Evolutionary conservation across 2,329 filamentous ascomycete genomes (phyloP).

Genomic region (Elsinoe ampelina): DNA sequence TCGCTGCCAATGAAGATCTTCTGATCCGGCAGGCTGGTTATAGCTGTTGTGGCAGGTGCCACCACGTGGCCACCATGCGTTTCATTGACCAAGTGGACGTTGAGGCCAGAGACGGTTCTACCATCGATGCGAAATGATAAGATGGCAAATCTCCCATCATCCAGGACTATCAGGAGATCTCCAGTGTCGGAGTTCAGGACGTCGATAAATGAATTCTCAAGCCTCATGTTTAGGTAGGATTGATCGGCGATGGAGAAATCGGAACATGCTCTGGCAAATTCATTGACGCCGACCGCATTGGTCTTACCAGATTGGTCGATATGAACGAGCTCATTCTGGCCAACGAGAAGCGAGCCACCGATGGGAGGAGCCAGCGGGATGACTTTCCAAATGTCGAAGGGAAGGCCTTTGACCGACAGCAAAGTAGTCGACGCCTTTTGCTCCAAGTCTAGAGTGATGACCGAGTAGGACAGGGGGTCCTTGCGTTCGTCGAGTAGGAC

Average conservation of each 20-base stretch:
- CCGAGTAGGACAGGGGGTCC: conserved; percentile 81
- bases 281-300: conserved; percentile 85
- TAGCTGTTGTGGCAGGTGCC: conserved; percentile 56
- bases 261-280: conserved; percentile 74
- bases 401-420: conserved; percentile 73
- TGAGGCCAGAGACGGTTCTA: conserved; percentile 78
- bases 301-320: conserved; percentile 92
- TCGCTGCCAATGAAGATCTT: conserved; percentile 80
- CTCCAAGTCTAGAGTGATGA: conserved; percentile 89
- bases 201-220: conserved; percentile 75
- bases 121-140: conserved; percentile 82
- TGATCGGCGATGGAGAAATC: conserved; percentile 81
- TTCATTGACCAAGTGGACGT: conserved; percentile 54
- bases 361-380: conserved; percentile 76
- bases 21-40: conserved; percentile 58
- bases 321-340: conserved; percentile 84
- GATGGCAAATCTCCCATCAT: conserved; percentile 63
- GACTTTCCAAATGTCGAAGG: conserved; percentile 77
- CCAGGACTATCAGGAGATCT: conserved; percentile 75
- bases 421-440: conserved; percentile 90
- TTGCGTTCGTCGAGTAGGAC: conserved; percentile 66
- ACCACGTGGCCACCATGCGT: conserved; percentile 57
- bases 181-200: conserved; percentile 66
- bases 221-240: conserved; percentile 63
- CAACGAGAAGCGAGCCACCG: conserved; percentile 78